phyloP scores from a whole-genome alignment of 2,329 filamentous ascomycete species.

The Teratosphaeria nubilosa region DNA sequence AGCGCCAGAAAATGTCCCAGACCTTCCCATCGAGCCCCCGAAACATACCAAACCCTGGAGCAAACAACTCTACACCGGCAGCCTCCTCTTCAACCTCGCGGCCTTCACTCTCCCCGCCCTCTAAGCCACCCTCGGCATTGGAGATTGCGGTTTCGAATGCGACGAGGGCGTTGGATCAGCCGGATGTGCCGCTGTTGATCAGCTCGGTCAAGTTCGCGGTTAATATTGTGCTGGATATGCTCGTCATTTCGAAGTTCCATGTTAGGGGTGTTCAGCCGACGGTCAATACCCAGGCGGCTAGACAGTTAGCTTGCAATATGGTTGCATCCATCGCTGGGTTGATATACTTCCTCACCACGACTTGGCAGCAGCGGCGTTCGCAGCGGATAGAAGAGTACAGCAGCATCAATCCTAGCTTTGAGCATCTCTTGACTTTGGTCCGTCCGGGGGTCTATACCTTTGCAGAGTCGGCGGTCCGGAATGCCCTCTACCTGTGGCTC shows the following conservation, averaged over 20 bases:
- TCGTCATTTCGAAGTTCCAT: constrained; percentile 57
- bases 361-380: constrained; percentile 13
- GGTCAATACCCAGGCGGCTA: constrained; percentile 54
- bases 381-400: not conserved
- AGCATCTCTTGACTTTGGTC: constrained; percentile 41
- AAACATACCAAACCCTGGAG: constrained; percentile 4
- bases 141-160: constrained; percentile 52
- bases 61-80: constrained; percentile 39
- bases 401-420: constrained; percentile 27
- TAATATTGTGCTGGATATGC: constrained; percentile 57
- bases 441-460: constrained; percentile 52
- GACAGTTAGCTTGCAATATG: constrained; percentile 53
- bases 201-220: constrained; percentile 52
- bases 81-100: constrained; percentile 51
- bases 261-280: constrained; percentile 45
- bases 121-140: constrained; percentile 54
- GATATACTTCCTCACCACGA: constrained; percentile 47
- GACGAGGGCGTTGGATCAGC: constrained; percentile 57
- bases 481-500: constrained; percentile 62
- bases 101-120: constrained; percentile 57
- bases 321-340: constrained; percentile 47
- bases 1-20: no score
- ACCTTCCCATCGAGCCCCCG: no score
- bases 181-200: constrained; percentile 59
- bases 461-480: constrained; percentile 55